Conservation (phyloP, 306 rosid genomes). For the Crataegus laevigata region DNA sequence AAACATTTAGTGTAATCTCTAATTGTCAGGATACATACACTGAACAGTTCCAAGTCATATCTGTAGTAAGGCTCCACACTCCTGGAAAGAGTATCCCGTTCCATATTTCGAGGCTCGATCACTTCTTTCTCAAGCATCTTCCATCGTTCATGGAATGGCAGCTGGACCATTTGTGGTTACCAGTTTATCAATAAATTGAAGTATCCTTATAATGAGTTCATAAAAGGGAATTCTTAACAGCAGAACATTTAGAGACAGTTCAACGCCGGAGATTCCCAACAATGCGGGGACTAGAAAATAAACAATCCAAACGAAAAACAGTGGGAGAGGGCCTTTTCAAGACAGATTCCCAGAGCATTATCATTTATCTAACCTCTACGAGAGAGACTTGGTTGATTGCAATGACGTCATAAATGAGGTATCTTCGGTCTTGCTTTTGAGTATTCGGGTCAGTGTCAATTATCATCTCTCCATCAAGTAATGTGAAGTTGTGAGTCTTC, state of each 20-base stretch:
- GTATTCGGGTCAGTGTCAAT: slow-evolving; percentile 84
- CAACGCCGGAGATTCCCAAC: background rate
- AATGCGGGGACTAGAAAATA: background rate
- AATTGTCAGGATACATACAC: slow-evolving; percentile 42
- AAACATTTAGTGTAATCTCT: background rate
- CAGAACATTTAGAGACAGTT: background rate
- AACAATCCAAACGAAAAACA: background rate
- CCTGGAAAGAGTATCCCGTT: slow-evolving; percentile 50
- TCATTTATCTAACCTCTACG: slow-evolving; percentile 50
- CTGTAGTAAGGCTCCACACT: slow-evolving; percentile 60
- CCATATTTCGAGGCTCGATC: slow-evolving; percentile 85
- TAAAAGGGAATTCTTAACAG: background rate
- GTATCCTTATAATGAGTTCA: background rate
- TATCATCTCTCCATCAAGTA: slow-evolving; percentile 97
- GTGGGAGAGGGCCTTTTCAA: background rate
- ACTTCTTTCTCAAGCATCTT: slow-evolving; percentile 96
- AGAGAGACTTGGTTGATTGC: slow-evolving; percentile 58
- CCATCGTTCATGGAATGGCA: slow-evolving; percentile 92
- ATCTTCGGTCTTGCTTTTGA: slow-evolving; percentile 86
- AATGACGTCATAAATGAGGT: slow-evolving; percentile 88
- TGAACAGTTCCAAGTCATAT: slow-evolving; percentile 90
- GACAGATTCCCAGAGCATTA: background rate
- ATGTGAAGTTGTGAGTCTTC: slow-evolving; percentile 73
- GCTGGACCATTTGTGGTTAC: slow-evolving; percentile 39
- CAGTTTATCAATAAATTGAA: background rate